A percentile compares a stretch with the other conserved stretches of the same genome.
Evolutionary conservation across 768 basidiomycete genomes (phyloP).

Genomic region (Russula griseocarnosa): DNA sequence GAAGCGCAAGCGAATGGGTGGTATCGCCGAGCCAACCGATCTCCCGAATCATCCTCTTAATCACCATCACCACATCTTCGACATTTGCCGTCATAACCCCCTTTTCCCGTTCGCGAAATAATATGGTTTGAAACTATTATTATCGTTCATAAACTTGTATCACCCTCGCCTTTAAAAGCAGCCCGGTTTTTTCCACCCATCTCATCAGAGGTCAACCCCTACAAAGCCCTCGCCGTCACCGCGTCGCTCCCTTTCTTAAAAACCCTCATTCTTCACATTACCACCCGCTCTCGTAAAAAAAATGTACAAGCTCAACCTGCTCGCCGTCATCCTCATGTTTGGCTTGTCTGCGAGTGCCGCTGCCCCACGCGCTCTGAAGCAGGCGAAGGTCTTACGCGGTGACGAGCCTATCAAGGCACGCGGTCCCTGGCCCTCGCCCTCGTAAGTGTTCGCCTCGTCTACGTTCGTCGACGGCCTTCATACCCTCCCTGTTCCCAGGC

Average conservation of each 20-base stretch:
- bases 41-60: slow-evolving; percentile 2
- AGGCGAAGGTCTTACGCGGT: slow-evolving; percentile 32
- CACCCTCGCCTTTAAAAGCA: slow-evolving; percentile 3
- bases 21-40: background rate
- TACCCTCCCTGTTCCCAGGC: background rate
- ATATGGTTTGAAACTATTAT: background rate
- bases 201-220: background rate
- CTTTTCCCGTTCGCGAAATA: background rate
- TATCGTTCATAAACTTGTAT: background rate
- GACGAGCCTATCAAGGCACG: background rate
- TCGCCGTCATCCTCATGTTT: slow-evolving; percentile 11
- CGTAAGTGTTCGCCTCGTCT: background rate
- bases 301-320: slow-evolving; percentile 12
- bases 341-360: slow-evolving; percentile 11
- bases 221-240: background rate
- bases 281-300: background rate
- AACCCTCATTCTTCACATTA: background rate
- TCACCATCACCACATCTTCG: background rate
- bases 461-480: background rate
- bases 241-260: background rate
- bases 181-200: background rate
- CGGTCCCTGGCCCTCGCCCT: background rate
- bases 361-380: slow-evolving; percentile 31
- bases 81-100: background rate
- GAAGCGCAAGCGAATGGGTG: background rate